These are phyloP conservation scores for Stephanodiscus triporus DNA, from an alignment of 108 stramenopile species.

Conservation along the genomic window DNA sequence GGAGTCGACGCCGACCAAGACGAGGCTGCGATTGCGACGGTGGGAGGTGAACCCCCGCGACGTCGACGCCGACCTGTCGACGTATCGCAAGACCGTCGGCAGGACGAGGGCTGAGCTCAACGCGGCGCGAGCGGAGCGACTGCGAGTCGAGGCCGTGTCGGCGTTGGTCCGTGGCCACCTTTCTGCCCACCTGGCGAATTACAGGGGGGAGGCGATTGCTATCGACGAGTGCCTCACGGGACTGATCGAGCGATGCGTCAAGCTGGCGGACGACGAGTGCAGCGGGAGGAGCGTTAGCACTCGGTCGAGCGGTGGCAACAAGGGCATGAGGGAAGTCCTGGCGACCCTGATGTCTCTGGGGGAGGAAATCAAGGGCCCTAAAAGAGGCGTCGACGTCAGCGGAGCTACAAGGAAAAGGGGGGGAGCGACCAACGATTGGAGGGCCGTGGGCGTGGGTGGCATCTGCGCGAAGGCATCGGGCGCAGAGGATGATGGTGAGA, in stretches of 20 bases:
- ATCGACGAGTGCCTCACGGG: slow-evolving; percentile 56
- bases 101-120: slow-evolving; percentile 72
- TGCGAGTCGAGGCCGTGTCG: slow-evolving; percentile 64
- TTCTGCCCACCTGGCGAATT: slow-evolving; percentile 55
- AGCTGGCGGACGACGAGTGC: slow-evolving; percentile 59
- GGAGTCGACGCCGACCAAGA: slow-evolving; percentile 80
- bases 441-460: slow-evolving; percentile 64
- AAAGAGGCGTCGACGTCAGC: slow-evolving; percentile 17
- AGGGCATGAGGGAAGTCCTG: slow-evolving; percentile 73
- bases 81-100: slow-evolving; percentile 80
- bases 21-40: slow-evolving; percentile 76
- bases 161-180: slow-evolving; percentile 67
- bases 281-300: slow-evolving; percentile 7
- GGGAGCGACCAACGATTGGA: slow-evolving; percentile 27
- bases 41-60: slow-evolving; percentile 84
- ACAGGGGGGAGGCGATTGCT: slow-evolving; percentile 57
- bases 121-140: slow-evolving; percentile 58
- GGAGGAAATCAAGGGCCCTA: slow-evolving; percentile 44
- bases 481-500: neutral
- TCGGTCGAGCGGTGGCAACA: slow-evolving; percentile 20
- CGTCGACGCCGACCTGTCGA: slow-evolving; percentile 74
- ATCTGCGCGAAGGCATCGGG: slow-evolving; percentile 28
- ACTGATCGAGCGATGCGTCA: slow-evolving; percentile 60
- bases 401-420: slow-evolving; percentile 8
- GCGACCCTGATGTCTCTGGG: slow-evolving; percentile 55